These are phyloP conservation scores for Astragalus glycyphyllos DNA, from an alignment of 306 rosid genomes.

Conservation along the genomic window DNA sequence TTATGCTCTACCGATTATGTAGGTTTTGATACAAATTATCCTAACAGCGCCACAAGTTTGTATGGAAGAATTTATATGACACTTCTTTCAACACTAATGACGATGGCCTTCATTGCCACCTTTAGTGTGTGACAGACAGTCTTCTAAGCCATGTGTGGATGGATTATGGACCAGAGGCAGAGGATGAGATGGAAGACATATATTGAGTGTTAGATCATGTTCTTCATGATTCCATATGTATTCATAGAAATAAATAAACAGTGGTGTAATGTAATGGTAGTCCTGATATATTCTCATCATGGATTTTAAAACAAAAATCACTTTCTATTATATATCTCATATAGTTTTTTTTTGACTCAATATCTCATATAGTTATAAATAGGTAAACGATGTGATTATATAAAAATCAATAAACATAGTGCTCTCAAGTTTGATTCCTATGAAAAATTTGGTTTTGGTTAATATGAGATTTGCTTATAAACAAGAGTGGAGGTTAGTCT, in stretches of 20 bases:
- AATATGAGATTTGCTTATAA: too few species aligned
- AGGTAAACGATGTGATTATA: too few species aligned
- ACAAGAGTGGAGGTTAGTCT: too few species aligned
- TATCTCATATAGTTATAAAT: too few species aligned
- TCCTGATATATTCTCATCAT: not conserved
- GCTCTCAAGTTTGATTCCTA: too few species aligned
- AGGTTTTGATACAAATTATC: slow-evolving; percentile 36
- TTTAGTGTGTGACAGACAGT: slow-evolving; percentile 38
- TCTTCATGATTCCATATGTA: slow-evolving; percentile 27
- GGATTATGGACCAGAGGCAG: not conserved
- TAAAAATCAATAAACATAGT: too few species aligned
- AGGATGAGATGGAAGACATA: slow-evolving; percentile 1
- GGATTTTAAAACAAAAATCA: not conserved
- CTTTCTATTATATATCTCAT: not conserved
- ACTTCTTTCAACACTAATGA: slow-evolving; percentile 39
- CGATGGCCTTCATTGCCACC: slow-evolving; percentile 51
- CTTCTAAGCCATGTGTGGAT: not conserved
- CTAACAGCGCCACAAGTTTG: slow-evolving; percentile 43
- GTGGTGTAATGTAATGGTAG: not conserved
- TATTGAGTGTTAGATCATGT: slow-evolving; percentile 8
- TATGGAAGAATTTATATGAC: slow-evolving; percentile 46
- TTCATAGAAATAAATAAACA: slow-evolving; percentile 37
- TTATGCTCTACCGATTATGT: slow-evolving; percentile 34
- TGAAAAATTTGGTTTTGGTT: too few species aligned
- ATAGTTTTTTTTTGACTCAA: too few species aligned